Base-by-base conservation (phyloP, 805 yeast species). In the Ogataea paraovalis region DNA sequence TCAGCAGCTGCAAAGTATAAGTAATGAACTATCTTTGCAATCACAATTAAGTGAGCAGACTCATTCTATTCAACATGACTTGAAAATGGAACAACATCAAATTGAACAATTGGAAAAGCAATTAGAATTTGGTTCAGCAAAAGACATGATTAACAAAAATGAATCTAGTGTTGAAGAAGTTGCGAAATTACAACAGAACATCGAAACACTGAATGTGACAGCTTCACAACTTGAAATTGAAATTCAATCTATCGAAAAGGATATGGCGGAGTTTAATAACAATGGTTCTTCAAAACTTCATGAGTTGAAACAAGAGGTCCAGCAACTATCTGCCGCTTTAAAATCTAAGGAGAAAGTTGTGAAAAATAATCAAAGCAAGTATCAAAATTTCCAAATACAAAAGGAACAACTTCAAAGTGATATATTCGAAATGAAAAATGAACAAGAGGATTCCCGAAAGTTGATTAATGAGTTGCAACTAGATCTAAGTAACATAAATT, bases 251-350 rank as follows among this genome's bases (percentile, higher is more conserved):
- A 82, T 87, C 45, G 87, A 86, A 59, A 76, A 70, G 16, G 98
- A 94, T 62, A 87, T 90, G 70, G 72, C 75, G 44, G 98, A 94
- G 57, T 92, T 90, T 62, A 80, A 78, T 49, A 70, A 70, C 39
- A 85, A 95, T 62, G 91, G 90, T 56, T 88, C 91, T 1, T 77
- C 84, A 1, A 95, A 92, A 63, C 71, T 95, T 49, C 79, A 79
- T 42, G 80, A 85, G 57, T 68, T 86, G 38, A 75, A 79, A 53
- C 51, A 58, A 4, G 89, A 85, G 50, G 72, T 85, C 21, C 58
- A 61, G 10, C 53, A 58, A 7, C 62, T 85, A 4, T 58, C 69
- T 0, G 52, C 59, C 6, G 66, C 74, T 41, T 58, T 76, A 0
- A 59, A 55, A 2, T 43, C 57, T 2, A 54, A 69, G 19, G 81